These are phyloP conservation scores for Pseudonitzschia delicatissima DNA, from an alignment of 108 stramenopile genomes.

Conservation along the genomic window DNA sequence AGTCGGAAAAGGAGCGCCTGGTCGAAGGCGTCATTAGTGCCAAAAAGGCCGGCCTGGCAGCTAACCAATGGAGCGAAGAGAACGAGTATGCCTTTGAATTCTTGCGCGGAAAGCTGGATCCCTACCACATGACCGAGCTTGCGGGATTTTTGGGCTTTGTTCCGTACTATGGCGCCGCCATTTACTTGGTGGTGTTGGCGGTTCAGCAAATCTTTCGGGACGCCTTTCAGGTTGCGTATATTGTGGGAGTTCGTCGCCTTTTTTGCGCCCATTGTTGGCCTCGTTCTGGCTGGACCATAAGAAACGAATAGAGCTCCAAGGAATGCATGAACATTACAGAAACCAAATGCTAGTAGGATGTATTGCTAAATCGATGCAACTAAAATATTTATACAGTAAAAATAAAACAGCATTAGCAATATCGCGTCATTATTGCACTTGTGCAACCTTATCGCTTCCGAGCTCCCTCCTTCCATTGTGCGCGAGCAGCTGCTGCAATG, in stretches of 20 bases:
- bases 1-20: slow-evolving; percentile 71
- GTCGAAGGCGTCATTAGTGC: slow-evolving; percentile 55
- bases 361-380: too few relatives aligned
- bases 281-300: slow-evolving; percentile 65
- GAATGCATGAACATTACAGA: not conserved
- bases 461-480: slow-evolving; percentile 26
- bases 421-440: not conserved
- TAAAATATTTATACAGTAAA: too few relatives aligned
- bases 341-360: not conserved
- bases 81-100: slow-evolving; percentile 66
- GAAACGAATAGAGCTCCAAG: too few relatives aligned
- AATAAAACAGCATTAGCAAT: too few relatives aligned
- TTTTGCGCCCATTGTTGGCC: slow-evolving; percentile 53
- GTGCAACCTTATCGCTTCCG: not conserved
- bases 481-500: slow-evolving; percentile 54
- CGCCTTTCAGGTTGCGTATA: slow-evolving; percentile 64
- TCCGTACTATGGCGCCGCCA: slow-evolving; percentile 61
- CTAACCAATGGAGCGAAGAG: slow-evolving; percentile 59
- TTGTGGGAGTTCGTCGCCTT: slow-evolving; percentile 58
- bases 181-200: slow-evolving; percentile 71
- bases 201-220: slow-evolving; percentile 68
- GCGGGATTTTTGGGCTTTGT: slow-evolving; percentile 63
- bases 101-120: slow-evolving; percentile 66
- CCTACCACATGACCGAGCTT: slow-evolving; percentile 71
- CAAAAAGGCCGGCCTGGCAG: slow-evolving; percentile 43